Conservation (phyloP, 768 basidiomycete genomes). For the Boletus edulis region DNA sequence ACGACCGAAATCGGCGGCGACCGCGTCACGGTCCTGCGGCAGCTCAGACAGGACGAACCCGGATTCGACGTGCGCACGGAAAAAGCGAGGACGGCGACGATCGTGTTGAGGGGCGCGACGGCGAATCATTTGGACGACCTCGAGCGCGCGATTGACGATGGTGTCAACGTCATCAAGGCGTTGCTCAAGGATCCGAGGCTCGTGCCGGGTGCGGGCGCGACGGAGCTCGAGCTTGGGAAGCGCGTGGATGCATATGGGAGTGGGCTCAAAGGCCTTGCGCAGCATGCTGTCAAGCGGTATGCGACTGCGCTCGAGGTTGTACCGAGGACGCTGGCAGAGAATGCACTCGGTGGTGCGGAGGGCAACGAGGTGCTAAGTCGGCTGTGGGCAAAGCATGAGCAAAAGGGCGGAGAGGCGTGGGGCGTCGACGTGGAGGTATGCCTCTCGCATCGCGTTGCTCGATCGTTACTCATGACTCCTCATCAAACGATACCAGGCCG, state of each 20-base stretch:
- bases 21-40: constrained; percentile 93
- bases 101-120: constrained; percentile 94
- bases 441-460: not conserved
- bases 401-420: constrained; percentile 68
- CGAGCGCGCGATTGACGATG: constrained; percentile 95
- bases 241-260: constrained; percentile 84
- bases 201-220: constrained; percentile 92
- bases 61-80: constrained; percentile 61
- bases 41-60: constrained; percentile 64
- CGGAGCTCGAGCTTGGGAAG: constrained; percentile 88
- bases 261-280: constrained; percentile 84
- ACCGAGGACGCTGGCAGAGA: constrained; percentile 91
- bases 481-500: constrained; percentile 46
- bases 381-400: constrained; percentile 88
- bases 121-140: constrained; percentile 93
- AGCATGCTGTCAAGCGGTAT: constrained; percentile 92
- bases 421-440: constrained; percentile 88
- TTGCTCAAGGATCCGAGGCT: constrained; percentile 86
- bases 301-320: constrained; percentile 89
- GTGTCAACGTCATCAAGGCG: constrained; percentile 93
- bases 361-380: constrained; percentile 90
- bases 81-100: constrained; percentile 86
- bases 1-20: constrained; percentile 96
- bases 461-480: not conserved
- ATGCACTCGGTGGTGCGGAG: constrained; percentile 86